These are phyloP conservation scores for Candida nemodendra DNA, from an alignment of 805 yeast species.

Conservation along the genomic window DNA sequence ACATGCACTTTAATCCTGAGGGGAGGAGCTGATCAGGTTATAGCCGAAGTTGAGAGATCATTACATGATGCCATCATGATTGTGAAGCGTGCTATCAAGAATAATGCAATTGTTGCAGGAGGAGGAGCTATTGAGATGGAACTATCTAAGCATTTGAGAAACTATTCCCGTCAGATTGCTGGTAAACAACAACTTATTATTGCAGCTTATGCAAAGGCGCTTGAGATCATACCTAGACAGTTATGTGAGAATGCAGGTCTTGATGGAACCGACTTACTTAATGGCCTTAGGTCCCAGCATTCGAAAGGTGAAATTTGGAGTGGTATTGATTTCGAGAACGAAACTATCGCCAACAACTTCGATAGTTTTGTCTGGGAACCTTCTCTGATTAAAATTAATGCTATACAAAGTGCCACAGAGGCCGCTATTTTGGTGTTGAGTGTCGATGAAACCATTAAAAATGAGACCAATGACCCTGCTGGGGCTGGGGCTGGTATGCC, in stretches of 20 bases:
- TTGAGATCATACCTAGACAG: slow-evolving; percentile 96
- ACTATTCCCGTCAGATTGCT: slow-evolving; percentile 80
- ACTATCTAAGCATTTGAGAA: slow-evolving; percentile 82
- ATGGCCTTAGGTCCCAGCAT: slow-evolving; percentile 88
- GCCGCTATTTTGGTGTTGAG: slow-evolving; percentile 90
- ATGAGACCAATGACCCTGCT: slow-evolving; percentile 58
- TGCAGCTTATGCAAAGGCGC: slow-evolving; percentile 88
- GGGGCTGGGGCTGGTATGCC: slow-evolving; percentile 24
- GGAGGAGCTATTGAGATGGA: slow-evolving; percentile 99
- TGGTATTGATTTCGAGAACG: slow-evolving; percentile 90
- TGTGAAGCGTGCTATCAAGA: slow-evolving; percentile 89
- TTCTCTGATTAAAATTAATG: slow-evolving; percentile 87
- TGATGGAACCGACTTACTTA: slow-evolving; percentile 93
- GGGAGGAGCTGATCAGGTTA: slow-evolving; percentile 98
- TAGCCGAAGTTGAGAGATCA: slow-evolving; percentile 97
- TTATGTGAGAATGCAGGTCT: slow-evolving; percentile 98
- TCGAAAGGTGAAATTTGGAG: slow-evolving; percentile 90
- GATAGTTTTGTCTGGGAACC: slow-evolving; percentile 97
- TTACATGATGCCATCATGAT: slow-evolving; percentile 98
- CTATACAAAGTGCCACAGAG: slow-evolving; percentile 93
- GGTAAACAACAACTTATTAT: slow-evolving; percentile 95
- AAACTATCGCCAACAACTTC: slow-evolving; percentile 79
- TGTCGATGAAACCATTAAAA: slow-evolving; percentile 92
- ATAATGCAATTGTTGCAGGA: slow-evolving; percentile 89
- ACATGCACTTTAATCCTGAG: slow-evolving; percentile 91